Evolutionary conservation across 2,329 filamentous ascomycete genomes (phyloP), one percentile per base, ranked within the genome.

Genomic region (Fusarium oligoseptatum): DNA sequence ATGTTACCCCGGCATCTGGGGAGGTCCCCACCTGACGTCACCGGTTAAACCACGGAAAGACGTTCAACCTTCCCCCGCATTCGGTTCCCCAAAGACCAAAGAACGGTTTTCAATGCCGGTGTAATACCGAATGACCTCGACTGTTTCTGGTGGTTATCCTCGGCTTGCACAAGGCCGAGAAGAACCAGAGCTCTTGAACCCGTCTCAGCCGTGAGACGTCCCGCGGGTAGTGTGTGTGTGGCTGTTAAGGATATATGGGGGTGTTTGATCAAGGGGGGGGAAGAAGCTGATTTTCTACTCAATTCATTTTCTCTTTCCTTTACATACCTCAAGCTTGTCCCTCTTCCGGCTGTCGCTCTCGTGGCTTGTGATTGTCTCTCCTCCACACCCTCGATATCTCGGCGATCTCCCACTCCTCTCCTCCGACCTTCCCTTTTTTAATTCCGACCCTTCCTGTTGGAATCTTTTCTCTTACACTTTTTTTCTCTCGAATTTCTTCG

Each of bases 31-130:
- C 55, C 32, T 76, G 76, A 79, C 78, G 77, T 78, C 78, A 79
- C 62, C 77, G 78, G 78, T 43, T 78, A 79, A 79, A 75, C 76
- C 29, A 65, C 78, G 78, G 77, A 14, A 37, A 34, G 32, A 29
- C 32, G 64, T n/a, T 32, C 12, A 15, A 29, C 45, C 63, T 22
- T 55, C 65, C 52, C 69, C 71, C 71, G 66, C 71, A 69, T 52
- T 60, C 43, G 43, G 43, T 24, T 34, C 48, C 60, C 66, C 70
- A 64, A 63, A 69, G 62, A 24, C 24, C 24, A 24, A 24, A 24
- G 24, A 24, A 43, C 32, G 32, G 32, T 29, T n/a, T n/a, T n/a
- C 41, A 65, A 66, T 74, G 68, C 72, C 71, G 71, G 56, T 72
- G 57, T 74, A 75, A 45, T 67, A 70, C 72, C 73, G 69, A 75